Conservation (phyloP, 495 filamentous ascomycete genomes). For the Penicillium waksmanii region DNA sequence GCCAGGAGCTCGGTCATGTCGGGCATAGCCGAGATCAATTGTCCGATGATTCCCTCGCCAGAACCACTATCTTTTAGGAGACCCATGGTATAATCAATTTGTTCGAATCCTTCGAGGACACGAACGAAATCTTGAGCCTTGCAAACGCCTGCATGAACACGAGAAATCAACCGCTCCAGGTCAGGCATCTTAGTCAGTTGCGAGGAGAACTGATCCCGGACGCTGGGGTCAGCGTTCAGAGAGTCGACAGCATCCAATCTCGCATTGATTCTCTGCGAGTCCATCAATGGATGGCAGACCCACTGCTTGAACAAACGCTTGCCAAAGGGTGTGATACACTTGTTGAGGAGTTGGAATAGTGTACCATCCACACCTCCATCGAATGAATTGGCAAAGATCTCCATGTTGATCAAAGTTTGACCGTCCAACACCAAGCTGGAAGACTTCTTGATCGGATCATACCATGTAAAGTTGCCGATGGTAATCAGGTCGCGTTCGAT, state of each 20-base stretch:
- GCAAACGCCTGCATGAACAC: constrained; percentile 89
- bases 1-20: constrained; percentile 71
- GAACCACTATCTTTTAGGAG: constrained; percentile 69
- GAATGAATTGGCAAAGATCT: constrained; percentile 93
- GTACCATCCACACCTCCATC: constrained; percentile 86
- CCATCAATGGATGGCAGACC: constrained; percentile 94
- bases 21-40: constrained; percentile 83
- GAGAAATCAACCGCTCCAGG: constrained; percentile 90
- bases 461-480: constrained; percentile 88
- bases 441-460: constrained; percentile 92
- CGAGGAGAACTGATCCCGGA: constrained; percentile 81
- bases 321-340: constrained; percentile 95
- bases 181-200: constrained; percentile 91
- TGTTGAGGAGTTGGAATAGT: constrained; percentile 86
- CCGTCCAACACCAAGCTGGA: constrained; percentile 93
- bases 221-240: constrained; percentile 76
- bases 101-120: constrained; percentile 97
- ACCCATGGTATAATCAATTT: constrained; percentile 89
- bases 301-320: constrained; percentile 97
- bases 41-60: constrained; percentile 81
- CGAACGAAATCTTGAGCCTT: constrained; percentile 87
- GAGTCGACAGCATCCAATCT: constrained; percentile 95
- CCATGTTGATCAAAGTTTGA: constrained; percentile 95
- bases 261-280: constrained; percentile 85
- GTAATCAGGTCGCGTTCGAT: constrained; percentile 87